Base-by-base conservation (phyloP, 2,329 filamentous ascomycete genomes). In the Cladophialophora bantiana region DNA sequence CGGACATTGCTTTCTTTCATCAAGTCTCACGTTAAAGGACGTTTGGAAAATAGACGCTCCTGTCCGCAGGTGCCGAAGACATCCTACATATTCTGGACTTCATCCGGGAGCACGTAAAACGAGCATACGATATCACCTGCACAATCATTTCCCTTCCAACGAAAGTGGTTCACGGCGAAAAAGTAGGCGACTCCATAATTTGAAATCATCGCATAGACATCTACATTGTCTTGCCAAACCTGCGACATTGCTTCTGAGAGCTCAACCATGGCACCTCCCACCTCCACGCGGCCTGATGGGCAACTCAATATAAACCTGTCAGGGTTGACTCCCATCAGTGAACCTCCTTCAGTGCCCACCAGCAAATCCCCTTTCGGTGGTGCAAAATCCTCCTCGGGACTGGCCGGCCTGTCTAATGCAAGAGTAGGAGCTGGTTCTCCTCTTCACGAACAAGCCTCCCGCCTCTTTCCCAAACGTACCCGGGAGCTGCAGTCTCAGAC, bases 401-500 rank as follows among this genome's bases (percentile, higher is more conserved):
- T 72, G 42, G 61, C 78, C 64, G 82, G 85, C 64, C 82, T 86
- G 64, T 83, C 83, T 70, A 82, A 81, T 75, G 83, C 84, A 72
- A 84, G 94, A 83, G 91, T 94, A 76, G 93, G 94, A 84, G 89
- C 93, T 83, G 94, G 94, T 78, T 99, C 95, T 85, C 95, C 95
- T 75, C 97, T 94, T 80, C 94, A 97, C 83, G 95, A 98, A 73
- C 88, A 93, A 76, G 88, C 90, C 66, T 89, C 87, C 71, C 79
- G 94, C 74, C 84, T 98, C 67, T 97, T 91, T 81, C 93, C 93
- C 70, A 98, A 98, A 84, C 89, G 95, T 93, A 94, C 95, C 72
- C 88, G 95, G 78, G 95, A 99, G 80, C 97, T 98, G 69, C 94
- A 98, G 82, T 94, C 94, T 62, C 94, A 97, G 82, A 94, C 98